Evolutionary conservation across 139 green algal species (phyloP).

Genomic region (Pseudopediastrum boryanum): DNA sequence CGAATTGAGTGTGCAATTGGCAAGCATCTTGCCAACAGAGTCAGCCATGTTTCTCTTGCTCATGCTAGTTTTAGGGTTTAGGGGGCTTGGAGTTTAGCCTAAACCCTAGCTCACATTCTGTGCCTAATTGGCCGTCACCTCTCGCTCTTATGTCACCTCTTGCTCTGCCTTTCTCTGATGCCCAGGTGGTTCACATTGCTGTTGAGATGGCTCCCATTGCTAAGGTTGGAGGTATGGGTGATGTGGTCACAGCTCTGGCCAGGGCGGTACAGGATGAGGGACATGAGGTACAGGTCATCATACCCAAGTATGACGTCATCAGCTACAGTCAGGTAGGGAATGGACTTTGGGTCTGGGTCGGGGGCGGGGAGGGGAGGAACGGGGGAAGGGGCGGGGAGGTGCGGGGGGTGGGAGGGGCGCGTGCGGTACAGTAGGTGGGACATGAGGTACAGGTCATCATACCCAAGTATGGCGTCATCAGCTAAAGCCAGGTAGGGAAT

Average conservation of each 20-base stretch:
- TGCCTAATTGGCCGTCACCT: background rate
- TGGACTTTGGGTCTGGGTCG: background rate
- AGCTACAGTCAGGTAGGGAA: constrained; percentile 73
- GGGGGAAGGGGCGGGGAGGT: background rate
- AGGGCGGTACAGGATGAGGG: constrained; percentile 91
- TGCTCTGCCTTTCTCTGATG: background rate
- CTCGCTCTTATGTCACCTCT: background rate
- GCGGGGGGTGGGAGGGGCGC: too few species aligned
- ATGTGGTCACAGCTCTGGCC: constrained; percentile 92
- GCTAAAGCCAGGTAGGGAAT: constrained; percentile 71
- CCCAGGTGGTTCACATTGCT: constrained; percentile 90
- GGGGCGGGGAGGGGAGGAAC: background rate
- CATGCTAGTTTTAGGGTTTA: too few species aligned
- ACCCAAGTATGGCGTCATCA: constrained; percentile 95
- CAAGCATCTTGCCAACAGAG: too few species aligned
- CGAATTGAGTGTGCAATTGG: too few species aligned
- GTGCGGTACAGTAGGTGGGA: constrained; percentile 90
- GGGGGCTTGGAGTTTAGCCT: background rate
- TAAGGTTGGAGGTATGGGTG: constrained; percentile 96
- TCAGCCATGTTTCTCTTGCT: too few species aligned
- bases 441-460: constrained; percentile 84
- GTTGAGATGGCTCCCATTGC: constrained; percentile 99
- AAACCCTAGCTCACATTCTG: background rate
- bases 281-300: constrained; percentile 78
- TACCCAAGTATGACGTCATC: constrained; percentile 97